Evolutionary conservation across 305 asterid genomes (phyloP), one percentile per base, ranked within the genome.

Genomic region (Ilex paraguariensis): DNA sequence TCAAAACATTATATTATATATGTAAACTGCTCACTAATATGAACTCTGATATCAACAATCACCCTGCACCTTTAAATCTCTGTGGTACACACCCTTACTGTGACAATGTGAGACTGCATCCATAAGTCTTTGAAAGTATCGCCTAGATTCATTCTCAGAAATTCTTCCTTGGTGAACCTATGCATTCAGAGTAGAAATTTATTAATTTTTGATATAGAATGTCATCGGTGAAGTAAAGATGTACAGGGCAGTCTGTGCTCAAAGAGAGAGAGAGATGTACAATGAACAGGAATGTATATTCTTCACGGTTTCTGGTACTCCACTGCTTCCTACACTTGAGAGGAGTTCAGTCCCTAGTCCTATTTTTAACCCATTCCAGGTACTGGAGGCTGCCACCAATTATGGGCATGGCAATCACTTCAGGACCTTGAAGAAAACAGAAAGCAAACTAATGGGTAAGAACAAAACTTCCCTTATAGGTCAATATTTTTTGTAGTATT

Each of bases 41-140:
- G 55, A 64, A 52, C n/a, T n/a, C 14, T 7, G 15, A 49, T n/a
- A 49, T 49, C 52, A 46, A 66, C 60, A 65, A 71, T 51, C 62
- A 54, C 60, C 36, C 53, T 72, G 59, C 63, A 90, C 99, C 97
- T 93, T 93, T 66, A 93, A 70, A 76, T 93, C 97, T 70, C 99
- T 85, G 77, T 93, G 99, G 75, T 83, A 93, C 52, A 90, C 94
- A 46, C 99, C 97, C 89, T 86, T 90, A 79, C 82, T 75, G 67
- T 93, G 99, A 79, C 99, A 93, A 73, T 87, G 91, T 48, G 84
- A 77, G 75, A 90, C 90, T 73, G 88, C 94, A 73, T 93, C 99
- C 46, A 93, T 84, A 65, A 93, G 97, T 74, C 90, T 96, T 74
- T 93, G 99, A 70, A 93, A 90, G 87, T 82, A 84, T 68, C 69